phyloP scores from a whole-genome alignment of 768 basidiomycete species.

The Hericium alpestre region DNA sequence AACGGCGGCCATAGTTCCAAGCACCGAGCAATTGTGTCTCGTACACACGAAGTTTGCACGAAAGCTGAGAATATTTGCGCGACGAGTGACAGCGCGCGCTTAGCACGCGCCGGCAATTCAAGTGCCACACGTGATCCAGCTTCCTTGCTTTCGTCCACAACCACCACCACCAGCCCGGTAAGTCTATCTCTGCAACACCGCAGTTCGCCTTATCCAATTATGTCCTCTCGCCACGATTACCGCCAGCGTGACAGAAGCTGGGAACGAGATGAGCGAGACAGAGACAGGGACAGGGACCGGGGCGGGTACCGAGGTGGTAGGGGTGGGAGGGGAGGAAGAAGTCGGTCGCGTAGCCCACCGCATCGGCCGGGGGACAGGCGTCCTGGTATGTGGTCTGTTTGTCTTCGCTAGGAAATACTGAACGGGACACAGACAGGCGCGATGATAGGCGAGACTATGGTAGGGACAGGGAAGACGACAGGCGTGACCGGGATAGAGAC shows the following conservation, averaged over 20 bases:
- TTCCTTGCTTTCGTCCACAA: neutral
- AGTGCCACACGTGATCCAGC: neutral
- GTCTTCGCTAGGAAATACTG: constrained; percentile 8
- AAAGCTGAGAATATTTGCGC: neutral
- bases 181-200: neutral
- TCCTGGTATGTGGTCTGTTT: constrained; percentile 3
- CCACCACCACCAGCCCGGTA: neutral
- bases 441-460: constrained; percentile 8
- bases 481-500: constrained; percentile 13
- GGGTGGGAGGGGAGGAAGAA: constrained; percentile 12
- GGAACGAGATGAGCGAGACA: constrained; percentile 17
- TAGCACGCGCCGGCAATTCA: too few relatives aligned
- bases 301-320: constrained; percentile 13
- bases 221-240: constrained; percentile 25
- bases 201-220: constrained; percentile 2
- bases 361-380: constrained; percentile 10
- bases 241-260: constrained; percentile 20
- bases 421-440: constrained; percentile 15
- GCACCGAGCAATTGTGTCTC: neutral
- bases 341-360: constrained; percentile 16
- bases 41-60: neutral
- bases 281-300: constrained; percentile 5
- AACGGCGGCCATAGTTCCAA: neutral
- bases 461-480: constrained; percentile 10
- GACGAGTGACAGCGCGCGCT: neutral